A percentile compares a stretch with the other conserved stretches of the same genome.
These are phyloP conservation scores for Colletotrichum agaves DNA, from an alignment of 2,329 filamentous ascomycete genomes.

Conservation along the genomic window DNA sequence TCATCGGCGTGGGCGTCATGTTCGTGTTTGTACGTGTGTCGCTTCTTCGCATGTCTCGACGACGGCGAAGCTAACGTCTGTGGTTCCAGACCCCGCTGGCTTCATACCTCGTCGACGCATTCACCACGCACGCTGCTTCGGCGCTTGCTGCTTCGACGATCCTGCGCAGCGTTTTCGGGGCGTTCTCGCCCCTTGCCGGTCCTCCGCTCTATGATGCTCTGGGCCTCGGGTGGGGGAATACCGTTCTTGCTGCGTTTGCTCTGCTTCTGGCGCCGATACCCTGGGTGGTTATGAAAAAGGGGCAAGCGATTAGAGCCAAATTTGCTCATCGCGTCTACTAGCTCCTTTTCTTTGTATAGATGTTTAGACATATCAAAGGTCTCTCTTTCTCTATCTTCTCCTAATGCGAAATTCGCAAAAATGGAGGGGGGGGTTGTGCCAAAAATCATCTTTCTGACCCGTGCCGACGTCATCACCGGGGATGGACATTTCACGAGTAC, in stretches of 20 bases:
- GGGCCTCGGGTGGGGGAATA: slow-evolving; percentile 66
- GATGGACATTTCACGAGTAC: too few species aligned
- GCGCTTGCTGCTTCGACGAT: slow-evolving; percentile 74
- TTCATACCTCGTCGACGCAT: slow-evolving; percentile 65
- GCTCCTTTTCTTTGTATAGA: not conserved
- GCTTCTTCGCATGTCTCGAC: not conserved
- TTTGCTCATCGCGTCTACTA: slow-evolving; percentile 2
- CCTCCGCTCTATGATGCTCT: slow-evolving; percentile 60
- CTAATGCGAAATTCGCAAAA: too few species aligned
- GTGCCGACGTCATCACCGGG: too few species aligned
- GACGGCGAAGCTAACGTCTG: not conserved
- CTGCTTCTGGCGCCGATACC: slow-evolving; percentile 57
- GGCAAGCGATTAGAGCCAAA: slow-evolving; percentile 45
- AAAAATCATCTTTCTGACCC: too few species aligned
- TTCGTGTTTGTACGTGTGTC: slow-evolving; percentile 10
- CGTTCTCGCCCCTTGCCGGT: slow-evolving; percentile 62
- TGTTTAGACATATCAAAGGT: not conserved
- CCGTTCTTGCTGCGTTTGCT: slow-evolving; percentile 49
- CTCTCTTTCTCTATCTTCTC: too few species aligned
- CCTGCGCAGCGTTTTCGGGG: slow-evolving; percentile 60
- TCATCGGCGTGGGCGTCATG: slow-evolving; percentile 56
- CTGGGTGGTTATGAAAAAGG: slow-evolving; percentile 57
- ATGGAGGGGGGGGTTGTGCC: too few species aligned
- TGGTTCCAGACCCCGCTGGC: not conserved
- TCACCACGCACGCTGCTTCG: slow-evolving; percentile 68